Base-by-base conservation (phyloP, 257 asterid genomes). In the Plantago ovata region DNA sequence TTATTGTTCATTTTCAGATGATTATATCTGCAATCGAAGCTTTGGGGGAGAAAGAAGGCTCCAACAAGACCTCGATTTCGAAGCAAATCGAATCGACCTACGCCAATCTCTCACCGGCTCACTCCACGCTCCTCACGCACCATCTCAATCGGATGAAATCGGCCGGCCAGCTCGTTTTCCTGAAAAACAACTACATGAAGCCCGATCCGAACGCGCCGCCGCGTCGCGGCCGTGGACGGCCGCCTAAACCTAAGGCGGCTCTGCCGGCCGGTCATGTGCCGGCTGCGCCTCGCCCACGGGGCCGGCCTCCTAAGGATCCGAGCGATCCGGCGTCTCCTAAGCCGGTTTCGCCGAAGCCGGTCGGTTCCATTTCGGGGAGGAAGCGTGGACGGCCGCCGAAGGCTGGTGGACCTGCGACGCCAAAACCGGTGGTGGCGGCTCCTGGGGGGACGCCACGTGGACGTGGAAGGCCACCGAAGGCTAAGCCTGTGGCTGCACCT, bases 201-300 rank as follows among this genome's bases (percentile, higher is more conserved):
- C 82, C 92, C 13, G 82, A 83, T 44, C 87, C 92, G 0, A 76
- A 83, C 58, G 70, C 92, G 3, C 95, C 96, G 10, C 92, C 85
- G 2, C 94, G 86, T 1, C 96, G 95, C 0, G 96, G 96, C 19
- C 95, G 98, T 1, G 98, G 98, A 0, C 96, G 98, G 2, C 98
- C 98, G 0, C 96, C 98, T 0, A 91, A 91, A 70, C 85, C 94
- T 3, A 91, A 85, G 65, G 15, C 75, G 0, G 62, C 81, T 1
- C 69, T 77, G 0, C 78, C 94, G 0, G 47, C 76, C 0, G 87
- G 72, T 0, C 53, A 69, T 0, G 58, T 69, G 0, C 69, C 64
- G 0, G 67, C 76, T 0, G 71, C 92, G 0, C 80, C 95, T 0
- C 77, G 96, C 3, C 92, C 94, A 2, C 87, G 95, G 3, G 96